Conservation (phyloP, 176 grass and related monocot genomes). For the Paspalum notatum region DNA sequence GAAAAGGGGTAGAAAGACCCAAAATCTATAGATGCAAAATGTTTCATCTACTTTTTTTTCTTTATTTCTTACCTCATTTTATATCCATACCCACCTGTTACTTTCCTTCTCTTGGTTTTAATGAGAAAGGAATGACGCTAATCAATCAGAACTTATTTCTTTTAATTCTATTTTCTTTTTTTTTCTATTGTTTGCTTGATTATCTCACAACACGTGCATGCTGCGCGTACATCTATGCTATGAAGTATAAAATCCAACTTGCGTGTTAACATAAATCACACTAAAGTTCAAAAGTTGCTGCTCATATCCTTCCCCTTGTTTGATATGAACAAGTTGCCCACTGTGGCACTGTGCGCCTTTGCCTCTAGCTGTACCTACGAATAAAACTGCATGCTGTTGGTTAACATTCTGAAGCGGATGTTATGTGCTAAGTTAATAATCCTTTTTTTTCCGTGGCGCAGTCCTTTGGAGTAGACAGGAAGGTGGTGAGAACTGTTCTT, state of each 20-base stretch:
- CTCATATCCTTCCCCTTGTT: neutral
- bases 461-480: conserved; percentile 86
- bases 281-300: neutral
- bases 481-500: conserved; percentile 75
- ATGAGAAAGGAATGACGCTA: no score
- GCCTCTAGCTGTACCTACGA: neutral
- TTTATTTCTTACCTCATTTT: no score
- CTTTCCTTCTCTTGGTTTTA: no score
- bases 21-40: no score
- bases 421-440: neutral
- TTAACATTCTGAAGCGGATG: neutral
- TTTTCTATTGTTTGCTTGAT: no score
- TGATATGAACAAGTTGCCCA: neutral
- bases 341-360: neutral
- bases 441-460: conserved; percentile 36
- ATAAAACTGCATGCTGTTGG: neutral
- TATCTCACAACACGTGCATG: no score
- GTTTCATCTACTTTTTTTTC: no score
- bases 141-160: no score
- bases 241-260: neutral
- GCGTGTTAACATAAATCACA: neutral
- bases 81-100: no score
- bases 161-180: no score
- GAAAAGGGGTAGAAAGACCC: no score
- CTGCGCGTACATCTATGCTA: no score